Conservation (phyloP, 169 alveolate species). For the Cyclospora cayetanensis region DNA sequence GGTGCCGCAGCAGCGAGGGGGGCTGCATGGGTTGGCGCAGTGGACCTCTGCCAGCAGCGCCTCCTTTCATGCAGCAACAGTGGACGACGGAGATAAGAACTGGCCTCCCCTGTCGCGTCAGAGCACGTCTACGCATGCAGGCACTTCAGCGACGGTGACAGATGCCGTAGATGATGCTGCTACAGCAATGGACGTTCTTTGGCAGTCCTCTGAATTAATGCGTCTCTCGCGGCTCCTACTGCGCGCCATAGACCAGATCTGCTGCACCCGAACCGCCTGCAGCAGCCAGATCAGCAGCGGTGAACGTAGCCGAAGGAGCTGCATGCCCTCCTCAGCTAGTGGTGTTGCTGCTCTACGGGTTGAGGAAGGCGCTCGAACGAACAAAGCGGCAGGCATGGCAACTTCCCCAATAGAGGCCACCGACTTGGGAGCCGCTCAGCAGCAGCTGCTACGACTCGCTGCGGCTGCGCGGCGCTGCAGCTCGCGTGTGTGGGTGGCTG, state of each 20-base stretch:
- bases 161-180: background rate
- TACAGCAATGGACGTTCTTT: background rate
- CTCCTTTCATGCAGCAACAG: background rate
- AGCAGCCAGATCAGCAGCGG: conserved; percentile 9
- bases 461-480: conserved; percentile 54
- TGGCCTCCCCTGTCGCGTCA: background rate
- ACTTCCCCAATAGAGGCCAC: background rate
- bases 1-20: conserved; percentile 2
- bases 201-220: background rate
- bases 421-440: background rate
- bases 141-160: background rate
- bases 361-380: background rate
- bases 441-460: conserved; percentile 40
- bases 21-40: background rate
- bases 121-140: too few species aligned
- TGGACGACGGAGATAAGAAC: background rate
- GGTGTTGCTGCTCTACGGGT: conserved; percentile 2
- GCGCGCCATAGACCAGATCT: background rate
- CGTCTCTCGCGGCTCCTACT: conserved; percentile 4
- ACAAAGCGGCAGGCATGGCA: background rate
- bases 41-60: too few species aligned
- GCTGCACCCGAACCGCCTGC: background rate
- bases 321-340: background rate
- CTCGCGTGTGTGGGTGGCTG: background rate
- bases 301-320: too few species aligned